phyloP scores from a whole-genome alignment of 1,284 basidiomycete species.

The Ganoderma multipileum region DNA sequence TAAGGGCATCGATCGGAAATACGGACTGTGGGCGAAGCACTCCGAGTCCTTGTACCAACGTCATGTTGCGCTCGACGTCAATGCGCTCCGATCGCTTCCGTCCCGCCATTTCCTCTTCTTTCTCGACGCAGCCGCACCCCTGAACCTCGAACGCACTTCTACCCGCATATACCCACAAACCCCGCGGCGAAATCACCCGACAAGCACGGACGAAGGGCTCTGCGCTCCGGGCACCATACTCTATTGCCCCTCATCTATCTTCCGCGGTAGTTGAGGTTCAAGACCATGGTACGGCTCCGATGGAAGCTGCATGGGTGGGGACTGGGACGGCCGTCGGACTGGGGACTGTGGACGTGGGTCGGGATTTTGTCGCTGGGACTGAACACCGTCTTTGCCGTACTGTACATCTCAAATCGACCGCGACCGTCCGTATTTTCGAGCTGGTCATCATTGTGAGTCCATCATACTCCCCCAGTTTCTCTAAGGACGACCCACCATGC shows the following conservation, averaged over 20 bases:
- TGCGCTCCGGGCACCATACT: neutral
- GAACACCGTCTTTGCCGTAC: slow-evolving; percentile 19
- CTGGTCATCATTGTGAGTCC: slow-evolving; percentile 26
- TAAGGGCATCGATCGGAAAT: no score
- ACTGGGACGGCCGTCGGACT: slow-evolving; percentile 10
- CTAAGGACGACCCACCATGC: neutral
- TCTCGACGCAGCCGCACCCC: neutral
- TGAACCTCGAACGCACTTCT: neutral
- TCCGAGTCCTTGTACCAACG: no score
- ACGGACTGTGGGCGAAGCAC: no score
- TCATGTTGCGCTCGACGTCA: neutral
- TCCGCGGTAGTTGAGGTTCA: neutral
- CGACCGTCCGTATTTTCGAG: slow-evolving; percentile 13
- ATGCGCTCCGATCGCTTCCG: neutral
- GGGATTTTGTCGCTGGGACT: slow-evolving; percentile 15
- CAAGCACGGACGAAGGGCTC: neutral
- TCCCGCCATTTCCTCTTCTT: neutral
- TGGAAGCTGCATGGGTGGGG: neutral
- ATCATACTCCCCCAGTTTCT: neutral
- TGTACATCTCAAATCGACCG: neutral
- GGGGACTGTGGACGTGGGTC: slow-evolving; percentile 18
- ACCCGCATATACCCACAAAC: neutral
- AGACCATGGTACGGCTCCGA: slow-evolving; percentile 4
- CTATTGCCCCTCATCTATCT: neutral
- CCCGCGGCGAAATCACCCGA: neutral